phyloP scores from a whole-genome alignment of 2,329 filamentous ascomycete genomes.

The Byssoonygena ceratinophila region DNA sequence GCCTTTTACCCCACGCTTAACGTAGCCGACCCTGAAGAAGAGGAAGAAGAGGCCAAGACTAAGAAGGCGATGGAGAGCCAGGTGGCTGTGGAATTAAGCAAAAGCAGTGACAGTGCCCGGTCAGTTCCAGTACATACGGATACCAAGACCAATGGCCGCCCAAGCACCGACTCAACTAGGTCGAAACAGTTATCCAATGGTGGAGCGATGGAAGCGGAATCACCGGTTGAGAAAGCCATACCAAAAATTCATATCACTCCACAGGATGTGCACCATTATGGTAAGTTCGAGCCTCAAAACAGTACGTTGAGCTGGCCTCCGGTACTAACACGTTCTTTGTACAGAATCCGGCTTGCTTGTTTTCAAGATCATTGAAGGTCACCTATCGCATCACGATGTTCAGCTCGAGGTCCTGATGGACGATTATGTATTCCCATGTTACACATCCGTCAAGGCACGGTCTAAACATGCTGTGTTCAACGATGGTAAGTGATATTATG shows the following conservation, averaged over 20 bases:
- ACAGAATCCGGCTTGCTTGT: conserved; percentile 81
- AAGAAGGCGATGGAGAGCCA: conserved; percentile 22
- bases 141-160: conserved; percentile 20
- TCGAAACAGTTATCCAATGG: conserved; percentile 34
- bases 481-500: conserved; percentile 49
- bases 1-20: conserved; percentile 87
- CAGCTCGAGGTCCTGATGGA: conserved; percentile 86
- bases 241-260: conserved; percentile 69
- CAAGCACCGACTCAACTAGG: conserved; percentile 26
- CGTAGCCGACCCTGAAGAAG: conserved; percentile 72
- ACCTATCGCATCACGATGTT: conserved; percentile 64
- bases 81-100: conserved; percentile 16
- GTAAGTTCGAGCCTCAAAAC: conserved; percentile 35
- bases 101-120: conserved; percentile 14
- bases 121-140: conserved; percentile 9
- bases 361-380: conserved; percentile 85
- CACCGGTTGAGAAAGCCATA: conserved; percentile 40
- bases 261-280: conserved; percentile 70
- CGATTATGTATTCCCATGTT: conserved; percentile 86
- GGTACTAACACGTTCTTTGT: conserved; percentile 26
- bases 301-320: neutral
- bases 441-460: conserved; percentile 66
- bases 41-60: conserved; percentile 35
- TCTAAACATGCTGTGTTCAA: conserved; percentile 63
- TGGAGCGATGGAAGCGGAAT: conserved; percentile 38